phyloP scores from a whole-genome alignment of 2,329 filamentous ascomycete species.

The Phialophora verrucosa region DNA sequence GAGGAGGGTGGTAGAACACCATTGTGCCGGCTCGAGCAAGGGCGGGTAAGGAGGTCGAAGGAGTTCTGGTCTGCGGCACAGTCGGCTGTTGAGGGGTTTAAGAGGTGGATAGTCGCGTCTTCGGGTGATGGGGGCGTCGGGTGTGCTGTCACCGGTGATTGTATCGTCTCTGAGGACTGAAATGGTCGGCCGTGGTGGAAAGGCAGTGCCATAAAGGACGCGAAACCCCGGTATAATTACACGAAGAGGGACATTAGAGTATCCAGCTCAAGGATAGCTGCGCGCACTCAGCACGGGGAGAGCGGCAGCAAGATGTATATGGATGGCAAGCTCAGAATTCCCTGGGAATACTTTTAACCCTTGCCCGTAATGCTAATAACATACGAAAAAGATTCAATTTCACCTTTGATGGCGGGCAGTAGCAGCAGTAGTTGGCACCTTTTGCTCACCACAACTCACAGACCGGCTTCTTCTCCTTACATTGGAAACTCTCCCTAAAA shows the following conservation, averaged over 20 bases:
- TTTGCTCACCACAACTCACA: slow-evolving; percentile 72
- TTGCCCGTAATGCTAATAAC: not conserved
- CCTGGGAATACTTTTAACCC: not conserved
- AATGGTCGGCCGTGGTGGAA: not conserved
- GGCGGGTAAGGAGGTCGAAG: not conserved
- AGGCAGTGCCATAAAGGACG: not conserved
- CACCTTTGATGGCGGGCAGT: not conserved
- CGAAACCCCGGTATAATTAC: not conserved
- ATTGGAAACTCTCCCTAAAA: slow-evolving; percentile 71
- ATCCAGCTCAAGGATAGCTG: not conserved
- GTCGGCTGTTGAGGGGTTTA: not conserved
- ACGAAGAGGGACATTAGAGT: not conserved
- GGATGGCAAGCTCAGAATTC: not conserved
- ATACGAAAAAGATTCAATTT: not conserved
- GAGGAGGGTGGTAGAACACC: not conserved
- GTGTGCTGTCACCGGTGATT: slow-evolving; percentile 1
- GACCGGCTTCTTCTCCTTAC: slow-evolving; percentile 67
- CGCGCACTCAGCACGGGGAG: too few relatives aligned
- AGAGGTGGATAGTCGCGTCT: not conserved
- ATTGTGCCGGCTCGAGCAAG: not conserved
- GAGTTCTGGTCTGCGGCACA: not conserved
- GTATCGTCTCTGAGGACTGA: not conserved
- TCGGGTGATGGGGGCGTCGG: not conserved
- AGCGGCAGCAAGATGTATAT: not conserved
- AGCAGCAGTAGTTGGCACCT: not conserved